Conservation (phyloP, 2,329 filamentous ascomycete genomes). For the Pezicula radicicola region DNA sequence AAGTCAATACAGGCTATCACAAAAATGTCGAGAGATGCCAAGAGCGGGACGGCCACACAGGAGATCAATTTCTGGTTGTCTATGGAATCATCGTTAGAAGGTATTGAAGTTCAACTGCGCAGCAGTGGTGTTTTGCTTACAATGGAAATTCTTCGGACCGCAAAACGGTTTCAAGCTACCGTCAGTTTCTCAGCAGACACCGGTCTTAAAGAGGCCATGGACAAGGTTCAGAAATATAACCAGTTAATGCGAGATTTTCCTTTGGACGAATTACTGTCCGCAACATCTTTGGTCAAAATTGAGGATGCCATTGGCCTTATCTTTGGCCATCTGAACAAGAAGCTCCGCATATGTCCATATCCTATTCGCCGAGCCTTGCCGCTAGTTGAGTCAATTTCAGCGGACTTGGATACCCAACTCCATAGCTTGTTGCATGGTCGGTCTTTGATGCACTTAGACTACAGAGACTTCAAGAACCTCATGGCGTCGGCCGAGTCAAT, state of each 20-base stretch:
- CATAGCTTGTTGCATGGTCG: constrained; percentile 83
- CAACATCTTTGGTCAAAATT: constrained; percentile 83
- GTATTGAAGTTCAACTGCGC: constrained; percentile 83
- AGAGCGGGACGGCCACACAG: constrained; percentile 78
- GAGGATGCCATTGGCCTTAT: constrained; percentile 87
- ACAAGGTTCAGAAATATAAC: constrained; percentile 97
- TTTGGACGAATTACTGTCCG: constrained; percentile 88
- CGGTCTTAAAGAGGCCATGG: constrained; percentile 90
- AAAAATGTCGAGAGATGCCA: constrained; percentile 84
- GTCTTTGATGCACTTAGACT: constrained; percentile 87
- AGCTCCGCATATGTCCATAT: constrained; percentile 93
- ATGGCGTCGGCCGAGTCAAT: constrained; percentile 83
- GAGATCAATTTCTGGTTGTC: constrained; percentile 99
- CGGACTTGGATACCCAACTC: constrained; percentile 82
- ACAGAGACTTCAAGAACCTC: constrained; percentile 80
- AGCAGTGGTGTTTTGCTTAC: constrained; percentile 89
- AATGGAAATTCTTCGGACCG: constrained; percentile 91
- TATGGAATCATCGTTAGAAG: constrained; percentile 91
- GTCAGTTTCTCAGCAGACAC: constrained; percentile 97
- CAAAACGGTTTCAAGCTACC: constrained; percentile 96
- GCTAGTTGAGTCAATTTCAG: constrained; percentile 95
- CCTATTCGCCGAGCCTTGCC: constrained; percentile 87
- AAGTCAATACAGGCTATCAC: constrained; percentile 97
- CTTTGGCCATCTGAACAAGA: constrained; percentile 95
- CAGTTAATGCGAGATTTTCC: constrained; percentile 98